Evolutionary conservation across 805 yeast species (phyloP).

Genomic region (Starmerella etchellsii): DNA sequence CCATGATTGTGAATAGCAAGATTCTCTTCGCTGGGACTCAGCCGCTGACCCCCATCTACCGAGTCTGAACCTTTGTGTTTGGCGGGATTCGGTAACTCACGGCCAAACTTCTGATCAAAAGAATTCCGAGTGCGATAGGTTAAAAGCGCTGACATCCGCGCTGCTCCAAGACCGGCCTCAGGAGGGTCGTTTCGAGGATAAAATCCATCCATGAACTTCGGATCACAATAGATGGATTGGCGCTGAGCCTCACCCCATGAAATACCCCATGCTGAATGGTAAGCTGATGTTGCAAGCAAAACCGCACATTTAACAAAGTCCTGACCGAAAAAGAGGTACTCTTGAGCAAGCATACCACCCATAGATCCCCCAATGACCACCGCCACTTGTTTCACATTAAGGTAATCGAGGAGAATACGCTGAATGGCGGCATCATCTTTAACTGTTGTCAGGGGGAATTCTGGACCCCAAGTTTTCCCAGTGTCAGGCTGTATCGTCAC

Average conservation of each 20-base stretch:
- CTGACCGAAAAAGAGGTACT: slow-evolving; percentile 62
- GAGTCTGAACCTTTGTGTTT: slow-evolving; percentile 28
- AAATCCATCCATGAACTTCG: slow-evolving; percentile 83
- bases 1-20: slow-evolving; percentile 90
- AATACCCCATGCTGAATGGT: slow-evolving; percentile 97
- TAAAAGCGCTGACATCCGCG: slow-evolving; percentile 89
- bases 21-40: slow-evolving; percentile 41
- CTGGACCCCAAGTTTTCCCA: slow-evolving; percentile 79
- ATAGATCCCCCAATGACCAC: slow-evolving; percentile 91
- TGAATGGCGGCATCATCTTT: slow-evolving; percentile 84
- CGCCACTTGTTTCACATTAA: slow-evolving; percentile 71
- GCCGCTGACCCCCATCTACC: slow-evolving; percentile 13
- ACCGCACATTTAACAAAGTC: slow-evolving; percentile 58
- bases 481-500: slow-evolving; percentile 68
- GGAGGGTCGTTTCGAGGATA: slow-evolving; percentile 73
- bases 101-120: slow-evolving; percentile 84
- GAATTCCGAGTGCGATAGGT: slow-evolving; percentile 88
- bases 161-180: slow-evolving; percentile 77
- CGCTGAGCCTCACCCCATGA: slow-evolving; percentile 99
- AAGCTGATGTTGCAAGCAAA: slow-evolving; percentile 85
- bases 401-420: slow-evolving; percentile 44
- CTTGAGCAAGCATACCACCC: slow-evolving; percentile 97
- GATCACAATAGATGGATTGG: slow-evolving; percentile 90
- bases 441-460: slow-evolving; percentile 86
- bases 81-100: slow-evolving; percentile 48